A percentile compares a stretch with the other conserved stretches of the same genome.
Conservation (phyloP, 1,284 basidiomycete species). For the Cryptococcus sp. region DNA sequence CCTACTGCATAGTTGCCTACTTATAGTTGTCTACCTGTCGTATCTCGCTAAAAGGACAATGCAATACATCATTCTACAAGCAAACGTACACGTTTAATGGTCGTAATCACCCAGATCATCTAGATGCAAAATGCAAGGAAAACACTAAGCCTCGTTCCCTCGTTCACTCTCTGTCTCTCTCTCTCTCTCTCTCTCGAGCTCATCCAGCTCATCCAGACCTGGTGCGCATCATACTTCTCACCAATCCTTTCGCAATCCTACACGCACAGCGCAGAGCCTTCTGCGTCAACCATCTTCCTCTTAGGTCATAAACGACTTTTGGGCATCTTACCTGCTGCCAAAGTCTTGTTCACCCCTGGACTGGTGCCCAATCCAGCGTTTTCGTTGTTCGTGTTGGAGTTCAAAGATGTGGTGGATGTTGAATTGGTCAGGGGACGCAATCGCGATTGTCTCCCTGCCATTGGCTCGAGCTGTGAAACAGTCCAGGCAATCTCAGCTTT, state of each 20-base stretch:
- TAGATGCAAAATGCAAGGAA: no score
- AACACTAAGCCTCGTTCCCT: background rate
- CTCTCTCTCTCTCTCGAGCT: background rate
- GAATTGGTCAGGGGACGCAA: constrained; percentile 21
- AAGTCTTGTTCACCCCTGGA: constrained; percentile 13
- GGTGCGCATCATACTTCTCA: constrained; percentile 3
- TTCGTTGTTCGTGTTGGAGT: constrained; percentile 9
- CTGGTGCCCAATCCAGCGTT: constrained; percentile 8
- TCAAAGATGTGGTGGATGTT: constrained; percentile 23
- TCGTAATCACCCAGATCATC: no score
- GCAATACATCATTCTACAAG: no score
- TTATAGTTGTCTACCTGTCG: no score
- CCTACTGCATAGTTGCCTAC: no score
- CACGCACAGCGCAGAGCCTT: background rate
- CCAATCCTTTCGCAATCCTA: constrained; percentile 30
- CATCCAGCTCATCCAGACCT: background rate
- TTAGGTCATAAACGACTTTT: constrained; percentile 17
- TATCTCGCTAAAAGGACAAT: no score
- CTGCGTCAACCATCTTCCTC: background rate
- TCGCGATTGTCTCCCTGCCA: constrained; percentile 44
- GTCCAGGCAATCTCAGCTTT: background rate
- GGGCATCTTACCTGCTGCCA: constrained; percentile 25
- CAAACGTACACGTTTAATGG: no score
- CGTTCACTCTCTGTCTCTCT: no score
- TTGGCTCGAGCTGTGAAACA: constrained; percentile 42